Evolutionary conservation across 2,329 filamentous ascomycete species (phyloP).

Genomic region (Diaporthe nobilis): DNA sequence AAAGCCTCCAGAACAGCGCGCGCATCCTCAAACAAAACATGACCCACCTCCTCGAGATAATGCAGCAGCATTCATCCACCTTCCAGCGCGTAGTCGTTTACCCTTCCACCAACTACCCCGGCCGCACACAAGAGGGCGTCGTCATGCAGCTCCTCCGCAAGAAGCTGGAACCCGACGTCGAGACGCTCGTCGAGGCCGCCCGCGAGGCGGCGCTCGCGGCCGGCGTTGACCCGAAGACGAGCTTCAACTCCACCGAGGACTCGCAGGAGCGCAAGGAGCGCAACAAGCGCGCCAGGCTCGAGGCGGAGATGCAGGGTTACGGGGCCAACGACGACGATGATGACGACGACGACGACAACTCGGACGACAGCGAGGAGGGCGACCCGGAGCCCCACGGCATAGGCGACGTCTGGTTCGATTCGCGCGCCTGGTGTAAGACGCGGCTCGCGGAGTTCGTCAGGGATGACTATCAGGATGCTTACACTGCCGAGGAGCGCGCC

Average conservation of each 20-base stretch:
- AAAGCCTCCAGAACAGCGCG: slow-evolving; percentile 79
- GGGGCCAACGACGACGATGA: slow-evolving; percentile 50
- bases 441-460: slow-evolving; percentile 55
- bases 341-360: slow-evolving; percentile 47
- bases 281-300: slow-evolving; percentile 37
- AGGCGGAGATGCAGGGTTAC: slow-evolving; percentile 57
- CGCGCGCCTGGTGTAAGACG: slow-evolving; percentile 50
- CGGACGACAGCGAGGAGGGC: slow-evolving; percentile 55
- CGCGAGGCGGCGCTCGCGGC: slow-evolving; percentile 60
- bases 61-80: slow-evolving; percentile 75
- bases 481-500: slow-evolving; percentile 79
- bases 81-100: slow-evolving; percentile 80
- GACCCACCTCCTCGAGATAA: slow-evolving; percentile 73
- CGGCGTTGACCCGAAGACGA: slow-evolving; percentile 48
- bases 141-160: slow-evolving; percentile 82
- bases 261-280: slow-evolving; percentile 66
- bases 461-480: slow-evolving; percentile 73
- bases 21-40: slow-evolving; percentile 81
- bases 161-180: slow-evolving; percentile 84
- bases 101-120: slow-evolving; percentile 82
- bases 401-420: slow-evolving; percentile 55
- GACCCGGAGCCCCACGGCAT: slow-evolving; percentile 54
- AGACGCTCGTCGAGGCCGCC: slow-evolving; percentile 78
- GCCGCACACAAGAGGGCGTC: slow-evolving; percentile 75
- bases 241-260: slow-evolving; percentile 55